Percentiles rank a stretch among this genome's conserved stretches.
Conservation (phyloP, 331 rosid species). For the Stylosanthes scabra region DNA sequence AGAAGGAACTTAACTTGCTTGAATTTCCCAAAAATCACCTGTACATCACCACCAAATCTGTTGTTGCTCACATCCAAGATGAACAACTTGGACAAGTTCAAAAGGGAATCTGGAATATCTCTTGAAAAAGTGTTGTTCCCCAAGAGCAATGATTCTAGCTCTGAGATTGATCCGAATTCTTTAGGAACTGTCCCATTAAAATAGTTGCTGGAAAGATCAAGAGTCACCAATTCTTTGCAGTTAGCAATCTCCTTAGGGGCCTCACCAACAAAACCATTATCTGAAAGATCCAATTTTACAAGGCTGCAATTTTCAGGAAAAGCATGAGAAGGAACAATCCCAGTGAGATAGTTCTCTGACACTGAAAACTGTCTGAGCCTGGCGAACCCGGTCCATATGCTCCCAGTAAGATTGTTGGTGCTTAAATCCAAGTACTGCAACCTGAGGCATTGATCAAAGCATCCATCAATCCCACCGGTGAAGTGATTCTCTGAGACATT, state of each 20-base stretch:
- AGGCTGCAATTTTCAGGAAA: constrained; percentile 62
- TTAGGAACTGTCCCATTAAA: constrained; percentile 64
- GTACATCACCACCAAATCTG: constrained; percentile 66
- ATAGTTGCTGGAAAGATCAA: constrained; percentile 62
- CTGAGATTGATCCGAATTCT: constrained; percentile 62
- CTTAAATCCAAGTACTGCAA: constrained; percentile 83
- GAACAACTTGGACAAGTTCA: constrained; percentile 56
- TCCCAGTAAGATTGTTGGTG: constrained; percentile 61
- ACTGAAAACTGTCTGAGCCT: constrained; percentile 62
- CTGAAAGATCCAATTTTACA: constrained; percentile 66
- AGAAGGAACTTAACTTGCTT: constrained; percentile 68
- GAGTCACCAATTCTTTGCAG: constrained; percentile 52
- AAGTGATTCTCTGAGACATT: constrained; percentile 72
- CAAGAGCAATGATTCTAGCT: constrained; percentile 62
- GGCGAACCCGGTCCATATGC: constrained; percentile 64
- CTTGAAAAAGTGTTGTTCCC: constrained; percentile 71
- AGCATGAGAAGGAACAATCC: constrained; percentile 47
- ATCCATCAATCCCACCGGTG: constrained; percentile 53
- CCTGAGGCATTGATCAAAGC: constrained; percentile 64
- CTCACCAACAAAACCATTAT: constrained; percentile 54
- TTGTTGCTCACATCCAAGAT: constrained; percentile 89
- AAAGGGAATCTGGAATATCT: constrained; percentile 67
- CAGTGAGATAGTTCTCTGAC: constrained; percentile 69
- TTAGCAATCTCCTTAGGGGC: constrained; percentile 64
- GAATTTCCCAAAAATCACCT: constrained; percentile 71